phyloP scores from a whole-genome alignment of 768 basidiomycete species.

The Trametes coccinea region DNA sequence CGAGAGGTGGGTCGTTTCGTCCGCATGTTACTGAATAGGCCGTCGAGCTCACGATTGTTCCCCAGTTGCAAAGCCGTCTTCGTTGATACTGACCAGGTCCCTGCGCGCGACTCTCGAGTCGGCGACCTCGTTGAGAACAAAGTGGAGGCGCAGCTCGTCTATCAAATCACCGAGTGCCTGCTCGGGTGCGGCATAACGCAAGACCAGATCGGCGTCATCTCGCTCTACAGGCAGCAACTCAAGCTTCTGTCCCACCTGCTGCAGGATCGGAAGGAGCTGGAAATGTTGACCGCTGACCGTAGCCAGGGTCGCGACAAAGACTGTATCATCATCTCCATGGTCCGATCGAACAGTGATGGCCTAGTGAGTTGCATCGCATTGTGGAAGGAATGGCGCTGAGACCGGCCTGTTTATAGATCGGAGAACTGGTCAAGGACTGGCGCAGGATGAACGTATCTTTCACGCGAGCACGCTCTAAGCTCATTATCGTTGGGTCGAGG shows the following conservation, averaged over 20 bases:
- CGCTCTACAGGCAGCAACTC: slow-evolving; percentile 93
- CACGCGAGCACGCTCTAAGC: slow-evolving; percentile 87
- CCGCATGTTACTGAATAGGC: not conserved
- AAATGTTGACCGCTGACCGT: slow-evolving; percentile 89
- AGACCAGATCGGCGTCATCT: slow-evolving; percentile 83
- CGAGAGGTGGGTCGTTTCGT: slow-evolving; percentile 50
- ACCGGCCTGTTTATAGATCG: slow-evolving; percentile 55
- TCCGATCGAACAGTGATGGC: slow-evolving; percentile 79
- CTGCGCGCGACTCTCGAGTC: slow-evolving; percentile 76
- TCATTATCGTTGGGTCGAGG: slow-evolving; percentile 88
- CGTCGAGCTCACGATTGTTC: too few relatives aligned
- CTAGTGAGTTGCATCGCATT: slow-evolving; percentile 48
- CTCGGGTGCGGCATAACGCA: slow-evolving; percentile 62
- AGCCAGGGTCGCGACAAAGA: slow-evolving; percentile 97
- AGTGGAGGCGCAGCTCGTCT: slow-evolving; percentile 68
- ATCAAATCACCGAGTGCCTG: slow-evolving; percentile 69
- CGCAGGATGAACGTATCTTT: slow-evolving; percentile 95
- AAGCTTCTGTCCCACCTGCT: slow-evolving; percentile 79
- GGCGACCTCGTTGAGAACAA: slow-evolving; percentile 92
- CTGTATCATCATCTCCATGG: slow-evolving; percentile 90
- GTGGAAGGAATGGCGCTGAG: too few relatives aligned
- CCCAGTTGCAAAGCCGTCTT: slow-evolving; percentile 84
- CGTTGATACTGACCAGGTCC: slow-evolving; percentile 86
- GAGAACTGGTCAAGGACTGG: slow-evolving; percentile 95
- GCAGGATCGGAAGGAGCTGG: slow-evolving; percentile 55